phyloP scores from a whole-genome alignment of 306 rosid genomes.

The Arachis hypogaea region DNA sequence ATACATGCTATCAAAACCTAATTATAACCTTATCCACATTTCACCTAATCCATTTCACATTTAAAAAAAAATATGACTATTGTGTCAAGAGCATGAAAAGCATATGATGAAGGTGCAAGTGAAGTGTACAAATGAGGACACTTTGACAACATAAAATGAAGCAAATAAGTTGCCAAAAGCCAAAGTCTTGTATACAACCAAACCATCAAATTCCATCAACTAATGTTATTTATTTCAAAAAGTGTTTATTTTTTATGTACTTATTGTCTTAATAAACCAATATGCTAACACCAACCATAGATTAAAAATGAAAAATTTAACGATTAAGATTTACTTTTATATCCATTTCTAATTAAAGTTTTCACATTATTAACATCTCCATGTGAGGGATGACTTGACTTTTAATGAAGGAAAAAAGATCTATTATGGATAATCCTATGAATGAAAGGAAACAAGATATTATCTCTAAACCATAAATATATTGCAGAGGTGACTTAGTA shows the following conservation, averaged over 20 bases:
- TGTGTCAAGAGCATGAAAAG: neutral
- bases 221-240: neutral
- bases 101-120: neutral
- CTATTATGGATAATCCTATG: neutral
- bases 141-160: neutral
- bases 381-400: neutral
- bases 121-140: neutral
- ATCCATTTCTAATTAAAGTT: neutral
- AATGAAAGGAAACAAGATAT: neutral
- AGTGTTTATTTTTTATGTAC: neutral
- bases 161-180: neutral
- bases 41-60: neutral
- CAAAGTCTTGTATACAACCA: neutral
- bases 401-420: neutral
- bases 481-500: neutral
- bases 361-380: slow-evolving; percentile 1
- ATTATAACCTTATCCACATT: neutral
- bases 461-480: neutral
- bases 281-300: no score
- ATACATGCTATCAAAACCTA: neutral
- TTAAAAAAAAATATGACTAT: neutral
- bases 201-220: neutral
- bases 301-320: neutral
- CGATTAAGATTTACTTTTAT: neutral
- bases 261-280: no score